Conservation (phyloP, 306 rosid genomes). For the Glycine latifolia region DNA sequence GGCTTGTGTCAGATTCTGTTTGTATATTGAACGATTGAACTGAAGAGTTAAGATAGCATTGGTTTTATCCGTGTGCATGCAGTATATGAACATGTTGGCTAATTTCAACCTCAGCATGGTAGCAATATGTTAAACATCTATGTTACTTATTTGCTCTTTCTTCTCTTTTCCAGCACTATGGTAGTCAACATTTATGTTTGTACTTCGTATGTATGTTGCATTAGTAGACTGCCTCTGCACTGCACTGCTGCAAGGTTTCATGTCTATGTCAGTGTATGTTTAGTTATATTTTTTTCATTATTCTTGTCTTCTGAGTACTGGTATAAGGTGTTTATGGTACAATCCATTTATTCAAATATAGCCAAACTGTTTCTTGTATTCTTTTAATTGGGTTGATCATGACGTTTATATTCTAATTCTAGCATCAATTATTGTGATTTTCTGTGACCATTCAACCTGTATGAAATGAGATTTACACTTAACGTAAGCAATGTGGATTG, state of each 20-base stretch:
- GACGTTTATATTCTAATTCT: slow-evolving; percentile 23
- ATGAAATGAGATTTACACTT: slow-evolving; percentile 35
- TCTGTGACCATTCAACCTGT: slow-evolving; percentile 17
- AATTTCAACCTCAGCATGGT: slow-evolving; percentile 14
- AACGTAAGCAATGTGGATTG: slow-evolving; percentile 20
- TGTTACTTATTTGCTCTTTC: slow-evolving; percentile 6
- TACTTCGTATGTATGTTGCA: background rate
- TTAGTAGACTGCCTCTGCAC: slow-evolving; percentile 6
- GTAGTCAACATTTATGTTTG: slow-evolving; percentile 22
- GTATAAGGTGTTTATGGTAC: background rate
- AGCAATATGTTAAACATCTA: background rate
- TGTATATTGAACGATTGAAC: slow-evolving; percentile 31
- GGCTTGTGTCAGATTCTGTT: slow-evolving; percentile 18
- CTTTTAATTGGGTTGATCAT: slow-evolving; percentile 30
- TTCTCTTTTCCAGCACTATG: slow-evolving; percentile 10
- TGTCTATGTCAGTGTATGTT: background rate
- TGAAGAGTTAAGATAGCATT: background rate
- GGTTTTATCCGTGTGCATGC: slow-evolving; percentile 24
- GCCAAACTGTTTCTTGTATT: slow-evolving; percentile 26
- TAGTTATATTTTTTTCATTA: background rate
- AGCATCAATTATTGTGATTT: slow-evolving; percentile 24
- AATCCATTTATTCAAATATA: slow-evolving; percentile 14
- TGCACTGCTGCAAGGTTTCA: slow-evolving; percentile 2
- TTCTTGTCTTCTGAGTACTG: background rate
- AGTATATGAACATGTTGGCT: slow-evolving; percentile 16